A percentile compares a stretch with the other conserved stretches of the same genome.
These are phyloP conservation scores for Oleoguttula mirabilis DNA, from an alignment of 495 filamentous ascomycete species.

Conservation along the genomic window DNA sequence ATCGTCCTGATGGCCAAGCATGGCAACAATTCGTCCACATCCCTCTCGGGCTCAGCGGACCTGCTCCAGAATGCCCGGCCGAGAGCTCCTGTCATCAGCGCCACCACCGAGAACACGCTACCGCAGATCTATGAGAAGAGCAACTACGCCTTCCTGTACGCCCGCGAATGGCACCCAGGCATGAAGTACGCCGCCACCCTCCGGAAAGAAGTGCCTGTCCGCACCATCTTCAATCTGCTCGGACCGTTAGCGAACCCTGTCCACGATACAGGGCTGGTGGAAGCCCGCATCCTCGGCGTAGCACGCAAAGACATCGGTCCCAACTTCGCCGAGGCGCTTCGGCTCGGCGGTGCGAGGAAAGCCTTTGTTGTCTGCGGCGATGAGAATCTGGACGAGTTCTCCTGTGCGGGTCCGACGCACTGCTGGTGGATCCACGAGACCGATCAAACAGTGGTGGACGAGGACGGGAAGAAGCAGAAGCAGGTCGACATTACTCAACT, in stretches of 20 bases:
- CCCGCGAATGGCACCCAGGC: conserved; percentile 88
- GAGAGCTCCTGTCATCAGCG: conserved; percentile 54
- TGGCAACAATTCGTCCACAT: conserved; percentile 91
- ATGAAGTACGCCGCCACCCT: conserved; percentile 79
- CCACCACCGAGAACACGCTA: conserved; percentile 59
- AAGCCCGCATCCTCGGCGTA: conserved; percentile 84
- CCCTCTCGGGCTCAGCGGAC: conserved; percentile 89
- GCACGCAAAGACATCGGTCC: conserved; percentile 73
- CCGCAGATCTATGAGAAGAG: conserved; percentile 55
- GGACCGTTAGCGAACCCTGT: conserved; percentile 86
- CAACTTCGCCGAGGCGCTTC: conserved; percentile 75
- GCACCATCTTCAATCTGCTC: conserved; percentile 93
- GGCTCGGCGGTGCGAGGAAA: conserved; percentile 62
- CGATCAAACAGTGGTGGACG: conserved; percentile 13
- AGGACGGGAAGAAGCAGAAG: conserved; percentile 25
- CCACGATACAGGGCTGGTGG: conserved; percentile 51
- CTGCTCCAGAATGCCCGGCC: conserved; percentile 60
- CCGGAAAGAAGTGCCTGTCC: conserved; percentile 70
- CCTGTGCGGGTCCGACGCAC: conserved; percentile 69
- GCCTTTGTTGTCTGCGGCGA: conserved; percentile 86
- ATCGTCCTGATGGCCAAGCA: conserved; percentile 80
- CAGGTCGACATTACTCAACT: conserved; percentile 58
- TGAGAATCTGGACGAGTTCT: conserved; percentile 92
- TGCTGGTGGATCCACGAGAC: conserved; percentile 67
- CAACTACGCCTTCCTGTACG: conserved; percentile 94